Conservation (phyloP, 805 yeast genomes). For the Metschnikowia peoriensis region DNA sequence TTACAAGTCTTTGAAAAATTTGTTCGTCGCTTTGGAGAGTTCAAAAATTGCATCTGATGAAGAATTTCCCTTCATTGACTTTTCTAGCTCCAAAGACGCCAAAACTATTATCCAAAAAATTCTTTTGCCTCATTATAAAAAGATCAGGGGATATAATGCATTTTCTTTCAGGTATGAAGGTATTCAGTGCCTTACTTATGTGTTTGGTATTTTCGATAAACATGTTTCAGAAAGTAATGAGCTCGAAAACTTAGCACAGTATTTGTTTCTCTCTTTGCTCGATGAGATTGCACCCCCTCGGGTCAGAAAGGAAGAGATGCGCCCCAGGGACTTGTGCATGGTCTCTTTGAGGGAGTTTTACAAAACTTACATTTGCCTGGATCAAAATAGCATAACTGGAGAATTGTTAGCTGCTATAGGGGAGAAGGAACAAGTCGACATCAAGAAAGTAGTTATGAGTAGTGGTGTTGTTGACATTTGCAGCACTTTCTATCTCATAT, state of each 20-base stretch:
- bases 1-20: slow-evolving; percentile 31
- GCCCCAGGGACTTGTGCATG: background rate
- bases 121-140: slow-evolving; percentile 18
- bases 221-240: background rate
- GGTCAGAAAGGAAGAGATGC: slow-evolving; percentile 4
- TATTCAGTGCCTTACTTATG: slow-evolving; percentile 20
- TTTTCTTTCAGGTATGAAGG: slow-evolving; percentile 20
- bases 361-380: background rate
- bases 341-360: slow-evolving; percentile 3
- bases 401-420: slow-evolving; percentile 6
- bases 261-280: slow-evolving; percentile 7
- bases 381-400: background rate
- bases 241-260: slow-evolving; percentile 3
- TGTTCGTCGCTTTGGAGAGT: slow-evolving; percentile 21
- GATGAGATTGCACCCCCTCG: slow-evolving; percentile 10
- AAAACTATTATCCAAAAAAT: slow-evolving; percentile 17
- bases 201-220: slow-evolving; percentile 15
- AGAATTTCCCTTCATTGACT: slow-evolving; percentile 21
- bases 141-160: slow-evolving; percentile 16
- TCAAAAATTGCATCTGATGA: slow-evolving; percentile 11
- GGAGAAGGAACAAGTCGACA: background rate
- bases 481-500: slow-evolving; percentile 1
- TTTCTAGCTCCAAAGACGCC: slow-evolving; percentile 20
- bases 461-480: slow-evolving; percentile 5
- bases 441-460: background rate